Evolutionary conservation across 768 basidiomycete species (phyloP).

Genomic region (Hericium alpestre): DNA sequence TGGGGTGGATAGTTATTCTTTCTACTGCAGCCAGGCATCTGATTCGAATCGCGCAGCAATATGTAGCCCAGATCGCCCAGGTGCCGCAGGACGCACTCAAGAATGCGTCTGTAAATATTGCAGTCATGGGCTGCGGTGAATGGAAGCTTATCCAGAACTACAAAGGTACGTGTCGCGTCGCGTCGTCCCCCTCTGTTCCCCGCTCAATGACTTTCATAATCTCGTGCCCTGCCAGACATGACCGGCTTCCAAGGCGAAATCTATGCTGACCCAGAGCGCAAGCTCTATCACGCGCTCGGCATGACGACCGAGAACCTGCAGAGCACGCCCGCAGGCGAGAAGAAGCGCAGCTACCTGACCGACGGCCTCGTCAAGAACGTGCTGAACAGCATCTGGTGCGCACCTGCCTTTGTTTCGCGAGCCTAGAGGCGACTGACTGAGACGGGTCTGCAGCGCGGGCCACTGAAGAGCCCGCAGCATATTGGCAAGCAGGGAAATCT

Average conservation of each 20-base stretch:
- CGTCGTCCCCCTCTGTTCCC: background rate
- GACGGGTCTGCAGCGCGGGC: slow-evolving; percentile 5
- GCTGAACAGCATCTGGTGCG: slow-evolving; percentile 8
- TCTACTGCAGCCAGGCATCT: background rate
- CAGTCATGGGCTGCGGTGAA: slow-evolving; percentile 9
- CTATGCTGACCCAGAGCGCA: slow-evolving; percentile 11
- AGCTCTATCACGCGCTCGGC: slow-evolving; percentile 8
- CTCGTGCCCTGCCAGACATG: background rate
- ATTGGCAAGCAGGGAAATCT: slow-evolving; percentile 11
- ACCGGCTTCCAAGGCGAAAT: slow-evolving; percentile 8
- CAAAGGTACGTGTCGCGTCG: background rate
- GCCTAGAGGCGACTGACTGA: background rate
- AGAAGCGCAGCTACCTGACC: slow-evolving; percentile 8
- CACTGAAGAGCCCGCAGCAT: slow-evolving; percentile 6
- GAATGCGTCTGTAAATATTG: slow-evolving; percentile 2
- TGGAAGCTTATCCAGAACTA: slow-evolving; percentile 11
- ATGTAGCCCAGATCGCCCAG: slow-evolving; percentile 6
- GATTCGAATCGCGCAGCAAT: slow-evolving; percentile 6
- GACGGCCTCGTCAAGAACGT: slow-evolving; percentile 1
- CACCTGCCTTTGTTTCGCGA: background rate
- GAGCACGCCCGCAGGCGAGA: slow-evolving; percentile 3
- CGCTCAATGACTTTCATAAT: background rate
- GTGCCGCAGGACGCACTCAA: slow-evolving; percentile 7
- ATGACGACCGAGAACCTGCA: slow-evolving; percentile 8
- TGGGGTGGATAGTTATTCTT: background rate